A percentile compares a stretch with the other conserved stretches of the same genome.
These are phyloP conservation scores for Ophiosphaerella korrae DNA, from an alignment of 2,329 filamentous ascomycete genomes.

Conservation along the genomic window DNA sequence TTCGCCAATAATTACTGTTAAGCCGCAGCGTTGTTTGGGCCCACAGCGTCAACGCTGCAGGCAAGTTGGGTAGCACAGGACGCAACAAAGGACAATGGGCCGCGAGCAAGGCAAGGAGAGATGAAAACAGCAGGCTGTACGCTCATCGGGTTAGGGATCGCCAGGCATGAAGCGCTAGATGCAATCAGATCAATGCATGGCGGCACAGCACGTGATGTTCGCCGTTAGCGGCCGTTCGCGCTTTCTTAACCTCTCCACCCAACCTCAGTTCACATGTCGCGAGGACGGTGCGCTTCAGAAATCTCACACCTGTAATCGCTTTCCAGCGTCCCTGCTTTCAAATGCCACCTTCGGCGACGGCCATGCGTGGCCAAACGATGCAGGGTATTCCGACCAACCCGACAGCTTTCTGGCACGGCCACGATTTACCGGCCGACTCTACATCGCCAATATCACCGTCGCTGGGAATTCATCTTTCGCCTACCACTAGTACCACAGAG, in stretches of 20 bases:
- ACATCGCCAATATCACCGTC: constrained; percentile 24
- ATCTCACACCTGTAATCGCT: constrained; percentile 8
- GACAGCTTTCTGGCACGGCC: constrained; percentile 40
- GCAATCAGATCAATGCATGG: not conserved
- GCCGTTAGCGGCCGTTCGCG: constrained; percentile 14
- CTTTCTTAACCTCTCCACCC: constrained; percentile 27
- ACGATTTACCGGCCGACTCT: constrained; percentile 33
- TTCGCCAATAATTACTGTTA: not conserved
- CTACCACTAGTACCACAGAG: constrained; percentile 34
- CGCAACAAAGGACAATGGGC: constrained; percentile 25
- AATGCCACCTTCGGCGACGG: constrained; percentile 32
- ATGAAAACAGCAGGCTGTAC: constrained; percentile 22
- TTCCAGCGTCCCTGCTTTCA: constrained; percentile 5
- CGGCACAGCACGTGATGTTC: constrained; percentile 1
- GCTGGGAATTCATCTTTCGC: constrained; percentile 38
- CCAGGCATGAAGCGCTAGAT: not conserved
- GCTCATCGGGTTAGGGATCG: constrained; percentile 11
- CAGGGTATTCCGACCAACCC: constrained; percentile 29
- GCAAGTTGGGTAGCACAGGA: constrained; percentile 16
- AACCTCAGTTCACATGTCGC: constrained; percentile 25
- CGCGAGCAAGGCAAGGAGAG: constrained; percentile 20
- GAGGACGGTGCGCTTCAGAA: constrained; percentile 16
- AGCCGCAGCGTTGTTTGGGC: no score
- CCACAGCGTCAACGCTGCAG: not conserved
- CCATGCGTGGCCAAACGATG: constrained; percentile 32